phyloP scores from a whole-genome alignment of 176 grass and related monocot species.

The Oryza nivara region DNA sequence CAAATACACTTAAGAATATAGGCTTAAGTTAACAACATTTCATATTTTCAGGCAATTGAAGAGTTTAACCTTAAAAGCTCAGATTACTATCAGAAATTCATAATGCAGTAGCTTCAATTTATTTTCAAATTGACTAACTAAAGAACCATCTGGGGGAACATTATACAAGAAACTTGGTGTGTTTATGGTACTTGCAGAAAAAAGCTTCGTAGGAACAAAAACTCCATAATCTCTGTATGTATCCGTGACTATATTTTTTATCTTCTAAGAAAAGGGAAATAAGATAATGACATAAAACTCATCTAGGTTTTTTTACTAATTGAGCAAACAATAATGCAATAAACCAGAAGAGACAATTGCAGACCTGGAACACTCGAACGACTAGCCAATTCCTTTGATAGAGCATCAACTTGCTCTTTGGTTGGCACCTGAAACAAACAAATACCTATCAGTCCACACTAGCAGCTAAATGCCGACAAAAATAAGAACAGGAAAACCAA shows the following conservation, averaged over 20 bases:
- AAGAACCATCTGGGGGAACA: neutral
- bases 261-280: neutral
- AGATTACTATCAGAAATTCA: neutral
- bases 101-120: neutral
- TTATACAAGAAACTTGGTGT: neutral
- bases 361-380: slow-evolving; percentile 89
- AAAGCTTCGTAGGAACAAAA: slow-evolving; percentile 1
- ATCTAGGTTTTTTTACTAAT: neutral
- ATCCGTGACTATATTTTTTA: slow-evolving; percentile 30
- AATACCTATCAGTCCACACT: neutral
- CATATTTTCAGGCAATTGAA: neutral
- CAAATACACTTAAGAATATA: neutral
- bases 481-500: neutral
- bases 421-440: slow-evolving; percentile 73
- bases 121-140: neutral
- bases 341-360: slow-evolving; percentile 12
- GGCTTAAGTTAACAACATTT: neutral
- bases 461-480: neutral
- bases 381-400: slow-evolving; percentile 71
- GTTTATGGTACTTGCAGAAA: neutral
- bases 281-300: neutral
- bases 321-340: slow-evolving; percentile 9
- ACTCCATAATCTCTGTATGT: neutral
- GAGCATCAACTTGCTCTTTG: slow-evolving; percentile 83
- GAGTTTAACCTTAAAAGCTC: neutral